phyloP scores from a whole-genome alignment of 306 rosid species.

The Herpetospermum pedunculosum region DNA sequence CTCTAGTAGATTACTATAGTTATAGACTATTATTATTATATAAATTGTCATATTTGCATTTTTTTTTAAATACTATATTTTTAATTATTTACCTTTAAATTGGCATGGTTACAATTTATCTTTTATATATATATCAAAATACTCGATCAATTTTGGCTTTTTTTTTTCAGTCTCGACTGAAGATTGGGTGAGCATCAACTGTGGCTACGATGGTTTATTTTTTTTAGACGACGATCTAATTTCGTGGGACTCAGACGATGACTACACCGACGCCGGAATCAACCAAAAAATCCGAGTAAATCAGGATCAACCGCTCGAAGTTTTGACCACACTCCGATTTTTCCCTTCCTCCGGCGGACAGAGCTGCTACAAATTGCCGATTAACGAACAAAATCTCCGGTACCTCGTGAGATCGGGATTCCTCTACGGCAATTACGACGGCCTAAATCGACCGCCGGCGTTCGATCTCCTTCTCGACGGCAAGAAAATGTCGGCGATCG shows the following conservation, averaged over 20 bases:
- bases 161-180: not conserved
- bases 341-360: not conserved
- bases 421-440: slow-evolving; percentile 9
- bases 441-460: not conserved
- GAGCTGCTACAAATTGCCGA: not conserved
- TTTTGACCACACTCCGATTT: not conserved
- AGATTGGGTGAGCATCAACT: slow-evolving; percentile 7
- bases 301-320: not conserved
- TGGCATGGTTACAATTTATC: too few species aligned
- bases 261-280: not conserved
- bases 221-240: not conserved
- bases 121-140: too few species aligned
- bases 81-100: too few species aligned
- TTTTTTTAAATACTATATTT: too few species aligned
- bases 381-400: not conserved
- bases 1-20: too few species aligned
- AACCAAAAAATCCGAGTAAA: not conserved
- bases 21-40: too few species aligned
- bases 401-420: slow-evolving; percentile 8
- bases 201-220: not conserved
- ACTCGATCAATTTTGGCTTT: too few species aligned
- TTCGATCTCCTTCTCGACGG: not conserved
- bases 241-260: not conserved
- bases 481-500: not conserved
- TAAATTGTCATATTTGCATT: too few species aligned